Percentiles rank a stretch among this genome's conserved stretches.
These are phyloP conservation scores for Termitomyces sp. DNA, from an alignment of 768 basidiomycete species.

Conservation along the genomic window DNA sequence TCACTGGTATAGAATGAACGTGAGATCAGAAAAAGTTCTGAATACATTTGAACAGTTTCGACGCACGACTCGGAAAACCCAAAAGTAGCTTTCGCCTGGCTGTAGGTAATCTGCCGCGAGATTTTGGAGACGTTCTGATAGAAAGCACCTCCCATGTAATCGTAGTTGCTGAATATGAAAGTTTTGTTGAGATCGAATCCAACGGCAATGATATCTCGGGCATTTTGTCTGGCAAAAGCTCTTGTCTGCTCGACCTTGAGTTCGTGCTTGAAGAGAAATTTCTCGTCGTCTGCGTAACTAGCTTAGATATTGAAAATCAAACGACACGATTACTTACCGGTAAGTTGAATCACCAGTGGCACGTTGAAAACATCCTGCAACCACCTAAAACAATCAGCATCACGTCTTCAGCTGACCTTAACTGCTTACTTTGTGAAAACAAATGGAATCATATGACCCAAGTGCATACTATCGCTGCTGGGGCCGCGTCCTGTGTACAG, in stretches of 20 bases:
- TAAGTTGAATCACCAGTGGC: constrained; percentile 93
- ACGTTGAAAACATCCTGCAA: constrained; percentile 94
- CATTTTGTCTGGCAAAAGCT: constrained; percentile 79
- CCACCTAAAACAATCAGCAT: constrained; percentile 57
- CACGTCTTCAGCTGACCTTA: constrained; percentile 5
- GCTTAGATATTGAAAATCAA: neutral
- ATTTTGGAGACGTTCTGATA: constrained; percentile 94
- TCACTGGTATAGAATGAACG: constrained; percentile 53
- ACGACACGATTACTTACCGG: constrained; percentile 48
- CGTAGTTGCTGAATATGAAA: constrained; percentile 94
- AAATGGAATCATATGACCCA: constrained; percentile 97
- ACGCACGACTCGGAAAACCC: constrained; percentile 95
- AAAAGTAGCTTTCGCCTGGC: constrained; percentile 92
- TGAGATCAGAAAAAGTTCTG: neutral
- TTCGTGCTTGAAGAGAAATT: constrained; percentile 96
- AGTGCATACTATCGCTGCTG: constrained; percentile 94
- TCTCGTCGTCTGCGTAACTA: constrained; percentile 81
- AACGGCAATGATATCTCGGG: constrained; percentile 95
- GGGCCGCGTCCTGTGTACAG: constrained; percentile 97
- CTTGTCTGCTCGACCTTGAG: constrained; percentile 88
- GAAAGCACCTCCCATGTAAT: constrained; percentile 88
- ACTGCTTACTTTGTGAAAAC: constrained; percentile 85
- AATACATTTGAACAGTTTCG: neutral
- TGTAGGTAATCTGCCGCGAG: constrained; percentile 89
- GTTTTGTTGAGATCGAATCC: constrained; percentile 91